Evolutionary conservation across 2,329 filamentous ascomycete species (phyloP), one percentile per base, ranked within the genome.

Genomic region (Exophiala spinifera): DNA sequence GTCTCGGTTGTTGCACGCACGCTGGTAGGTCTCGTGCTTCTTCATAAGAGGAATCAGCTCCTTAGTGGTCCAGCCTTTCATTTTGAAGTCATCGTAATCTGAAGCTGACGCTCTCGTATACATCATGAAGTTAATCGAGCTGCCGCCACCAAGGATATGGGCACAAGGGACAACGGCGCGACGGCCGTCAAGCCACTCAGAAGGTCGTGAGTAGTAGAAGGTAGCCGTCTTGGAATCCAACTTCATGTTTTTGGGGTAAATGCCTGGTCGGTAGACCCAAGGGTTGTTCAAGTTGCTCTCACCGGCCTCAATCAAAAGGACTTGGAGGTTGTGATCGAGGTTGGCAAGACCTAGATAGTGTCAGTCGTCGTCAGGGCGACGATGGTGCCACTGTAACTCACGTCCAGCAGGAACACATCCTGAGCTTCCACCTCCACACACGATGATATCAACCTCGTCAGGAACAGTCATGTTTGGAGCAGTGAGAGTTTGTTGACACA

Each of bases 361-460:
- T 56, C 83, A 83, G 57, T 67, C 20, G 19, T 69, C 56, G 75
- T 75, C 34, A 78, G 75, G 17, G 78, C 75, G 52, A 67, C 17
- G 17, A 20, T 19, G 19, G 28, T 14, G 13, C 21, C 28, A 10
- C 28, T 31, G 40, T 15, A 25, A n/a, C 60, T 51, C 47, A 71
- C 64, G 79, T 68, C 70, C 67, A 55, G 66, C 66, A 56, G 67
- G 68, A 28, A 69, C 68, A 59, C 72, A 74, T 59, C 69, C 70
- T 50, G 63, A 83, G 67, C 84, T 88, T 51, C 87, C 87, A 65
- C 87, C 87, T 65, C 87, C 87, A 61, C 84, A 87, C 25, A 90
- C 85, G 64, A 90, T 90, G 64, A 91, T 89, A 68, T 90, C 87
- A 66, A 89, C 87, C 76, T 90, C 87, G 55, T 90, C 86, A 33